Evolutionary conservation across 192 early-diverging fungal genomes (phyloP).

Genomic region (Coemansia sp.): DNA sequence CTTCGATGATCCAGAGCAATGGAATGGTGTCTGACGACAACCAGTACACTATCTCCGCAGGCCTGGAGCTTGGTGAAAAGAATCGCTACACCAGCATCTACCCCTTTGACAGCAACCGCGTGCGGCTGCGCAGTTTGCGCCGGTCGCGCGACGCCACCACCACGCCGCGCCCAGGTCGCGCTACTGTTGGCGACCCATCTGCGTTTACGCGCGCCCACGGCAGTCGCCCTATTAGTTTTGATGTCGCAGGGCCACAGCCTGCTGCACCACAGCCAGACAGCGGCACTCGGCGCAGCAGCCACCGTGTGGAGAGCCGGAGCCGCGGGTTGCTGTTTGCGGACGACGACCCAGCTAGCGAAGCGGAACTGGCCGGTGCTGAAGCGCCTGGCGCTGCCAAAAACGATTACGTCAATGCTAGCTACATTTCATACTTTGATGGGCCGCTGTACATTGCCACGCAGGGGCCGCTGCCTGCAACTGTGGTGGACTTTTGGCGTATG

Average conservation of each 20-base stretch:
- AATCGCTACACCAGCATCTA: conserved; percentile 87
- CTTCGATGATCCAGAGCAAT: conserved; percentile 62
- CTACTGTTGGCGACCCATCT: neutral
- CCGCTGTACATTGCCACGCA: conserved; percentile 84
- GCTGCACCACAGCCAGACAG: neutral
- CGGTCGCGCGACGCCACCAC: conserved; percentile 4
- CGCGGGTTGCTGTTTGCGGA: conserved; percentile 50
- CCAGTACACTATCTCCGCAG: conserved; percentile 74
- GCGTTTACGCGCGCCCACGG: conserved; percentile 4
- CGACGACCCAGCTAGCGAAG: conserved; percentile 18
- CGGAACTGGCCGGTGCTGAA: neutral
- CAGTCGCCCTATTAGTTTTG: conserved; percentile 16
- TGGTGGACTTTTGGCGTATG: conserved; percentile 90
- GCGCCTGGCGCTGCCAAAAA: conserved; percentile 7
- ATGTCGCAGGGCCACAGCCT: conserved; percentile 4
- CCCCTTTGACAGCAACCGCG: conserved; percentile 72
- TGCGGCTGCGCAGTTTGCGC: conserved; percentile 45
- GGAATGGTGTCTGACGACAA: conserved; percentile 52
- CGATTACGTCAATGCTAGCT: conserved; percentile 88
- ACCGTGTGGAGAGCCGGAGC: conserved; percentile 28
- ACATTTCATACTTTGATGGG: conserved; percentile 55
- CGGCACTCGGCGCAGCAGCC: conserved; percentile 12
- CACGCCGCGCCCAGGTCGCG: neutral
- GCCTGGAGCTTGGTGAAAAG: conserved; percentile 60
- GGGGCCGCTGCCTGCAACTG: conserved; percentile 76